phyloP scores from a whole-genome alignment of 2,329 filamentous ascomycete species.

The Venturia asperata region DNA sequence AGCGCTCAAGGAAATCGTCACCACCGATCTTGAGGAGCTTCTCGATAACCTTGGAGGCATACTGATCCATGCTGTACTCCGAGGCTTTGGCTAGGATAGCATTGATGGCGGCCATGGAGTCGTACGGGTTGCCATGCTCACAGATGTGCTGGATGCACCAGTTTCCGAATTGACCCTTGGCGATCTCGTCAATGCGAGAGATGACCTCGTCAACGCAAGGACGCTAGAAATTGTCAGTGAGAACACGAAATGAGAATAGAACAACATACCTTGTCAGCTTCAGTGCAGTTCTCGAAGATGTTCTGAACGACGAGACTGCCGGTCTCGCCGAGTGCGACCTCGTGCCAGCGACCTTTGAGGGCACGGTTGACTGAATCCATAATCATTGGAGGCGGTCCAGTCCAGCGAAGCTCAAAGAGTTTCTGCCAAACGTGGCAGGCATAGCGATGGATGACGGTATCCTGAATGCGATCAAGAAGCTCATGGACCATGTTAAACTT shows the following conservation, averaged over 20 bases:
- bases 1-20: slow-evolving; percentile 80
- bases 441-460: slow-evolving; percentile 97
- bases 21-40: slow-evolving; percentile 98
- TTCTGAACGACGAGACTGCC: slow-evolving; percentile 98
- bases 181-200: slow-evolving; percentile 88
- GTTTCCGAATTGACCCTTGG: slow-evolving; percentile 96
- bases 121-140: slow-evolving; percentile 84
- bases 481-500: slow-evolving; percentile 99
- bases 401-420: slow-evolving; percentile 95
- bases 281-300: slow-evolving; percentile 98
- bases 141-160: slow-evolving; percentile 99
- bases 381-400: slow-evolving; percentile 87
- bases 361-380: slow-evolving; percentile 98
- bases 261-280: slow-evolving; percentile 80
- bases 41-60: slow-evolving; percentile 97
- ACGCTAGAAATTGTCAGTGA: slow-evolving; percentile 51
- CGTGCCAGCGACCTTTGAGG: slow-evolving; percentile 94
- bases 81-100: slow-evolving; percentile 90
- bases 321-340: slow-evolving; percentile 93
- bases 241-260: slow-evolving; percentile 9
- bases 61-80: slow-evolving; percentile 98
- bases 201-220: slow-evolving; percentile 96
- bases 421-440: slow-evolving; percentile 99
- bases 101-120: slow-evolving; percentile 88
- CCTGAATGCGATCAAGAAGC: slow-evolving; percentile 85